Evolutionary conservation across 331 rosid genomes (phyloP).

Genomic region (Quercus tomentella): DNA sequence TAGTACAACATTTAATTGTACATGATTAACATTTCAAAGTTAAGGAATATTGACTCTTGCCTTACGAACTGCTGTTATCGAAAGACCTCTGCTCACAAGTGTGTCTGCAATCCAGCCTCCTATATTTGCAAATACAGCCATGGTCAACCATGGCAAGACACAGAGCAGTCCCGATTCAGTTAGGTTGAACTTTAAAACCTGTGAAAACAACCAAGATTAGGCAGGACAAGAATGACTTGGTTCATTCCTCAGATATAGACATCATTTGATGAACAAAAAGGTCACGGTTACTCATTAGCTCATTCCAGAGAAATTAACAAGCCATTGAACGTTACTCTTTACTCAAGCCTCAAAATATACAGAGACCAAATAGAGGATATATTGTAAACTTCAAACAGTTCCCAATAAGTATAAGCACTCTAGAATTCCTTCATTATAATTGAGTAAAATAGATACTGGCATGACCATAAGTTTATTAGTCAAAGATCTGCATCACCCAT

Average conservation of each 20-base stretch:
- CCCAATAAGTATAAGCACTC: not conserved
- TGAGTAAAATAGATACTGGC: not conserved
- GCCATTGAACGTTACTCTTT: not conserved
- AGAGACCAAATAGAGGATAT: constrained; percentile 1
- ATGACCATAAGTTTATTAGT: not conserved
- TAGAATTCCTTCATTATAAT: not conserved
- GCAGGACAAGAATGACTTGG: constrained; percentile 3
- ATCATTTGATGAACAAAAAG: not conserved
- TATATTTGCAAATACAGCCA: constrained; percentile 91
- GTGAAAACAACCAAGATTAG: constrained; percentile 29
- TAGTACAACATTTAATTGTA: not conserved
- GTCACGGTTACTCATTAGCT: not conserved
- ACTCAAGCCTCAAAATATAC: not conserved
- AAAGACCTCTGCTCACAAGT: constrained; percentile 84
- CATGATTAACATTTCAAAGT: not conserved
- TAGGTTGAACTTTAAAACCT: constrained; percentile 96
- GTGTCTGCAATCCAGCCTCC: constrained; percentile 99
- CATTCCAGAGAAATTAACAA: constrained; percentile 9
- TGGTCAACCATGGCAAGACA: constrained; percentile 95
- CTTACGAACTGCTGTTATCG: constrained; percentile 88
- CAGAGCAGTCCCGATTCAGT: constrained; percentile 94
- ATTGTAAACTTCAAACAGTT: constrained; percentile 1
- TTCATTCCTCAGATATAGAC: constrained; percentile 1
- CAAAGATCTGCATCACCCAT: not conserved
- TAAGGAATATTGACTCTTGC: constrained; percentile 30